phyloP scores from a whole-genome alignment of 2,329 filamentous ascomycete genomes.

The Botrytis fabae region DNA sequence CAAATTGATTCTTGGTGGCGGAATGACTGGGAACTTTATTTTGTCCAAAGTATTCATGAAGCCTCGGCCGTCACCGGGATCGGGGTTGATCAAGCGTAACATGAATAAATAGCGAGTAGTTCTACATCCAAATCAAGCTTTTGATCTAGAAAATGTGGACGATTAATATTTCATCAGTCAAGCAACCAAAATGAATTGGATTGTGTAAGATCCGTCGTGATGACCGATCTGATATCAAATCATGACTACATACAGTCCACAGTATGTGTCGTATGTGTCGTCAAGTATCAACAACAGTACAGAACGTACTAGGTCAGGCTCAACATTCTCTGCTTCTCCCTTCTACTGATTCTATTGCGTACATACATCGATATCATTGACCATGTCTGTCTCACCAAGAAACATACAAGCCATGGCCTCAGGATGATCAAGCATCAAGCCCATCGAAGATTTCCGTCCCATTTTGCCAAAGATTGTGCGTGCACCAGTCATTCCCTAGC shows the following conservation, averaged over 20 bases:
- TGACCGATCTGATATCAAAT: background rate
- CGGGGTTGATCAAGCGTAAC: background rate
- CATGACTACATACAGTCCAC: background rate
- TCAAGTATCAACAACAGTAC: background rate
- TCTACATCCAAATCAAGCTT: background rate
- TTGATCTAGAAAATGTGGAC: background rate
- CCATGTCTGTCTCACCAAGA: background rate
- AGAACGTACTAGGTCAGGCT: background rate
- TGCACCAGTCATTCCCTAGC: background rate
- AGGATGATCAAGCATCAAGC: background rate
- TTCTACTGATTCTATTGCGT: background rate
- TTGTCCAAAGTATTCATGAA: background rate
- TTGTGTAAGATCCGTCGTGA: background rate
- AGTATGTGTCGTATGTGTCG: background rate
- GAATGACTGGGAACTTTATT: background rate
- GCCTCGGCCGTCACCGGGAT: constrained; percentile 13
- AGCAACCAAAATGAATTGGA: background rate
- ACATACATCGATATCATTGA: background rate
- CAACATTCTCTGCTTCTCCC: background rate
- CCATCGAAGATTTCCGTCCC: background rate
- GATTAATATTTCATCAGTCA: background rate
- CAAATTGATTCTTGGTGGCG: background rate
- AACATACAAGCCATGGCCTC: background rate
- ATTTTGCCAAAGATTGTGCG: background rate
- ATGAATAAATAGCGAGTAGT: background rate